phyloP scores from a whole-genome alignment of 208 protist genomes.

The Angomonas ambiguus region DNA sequence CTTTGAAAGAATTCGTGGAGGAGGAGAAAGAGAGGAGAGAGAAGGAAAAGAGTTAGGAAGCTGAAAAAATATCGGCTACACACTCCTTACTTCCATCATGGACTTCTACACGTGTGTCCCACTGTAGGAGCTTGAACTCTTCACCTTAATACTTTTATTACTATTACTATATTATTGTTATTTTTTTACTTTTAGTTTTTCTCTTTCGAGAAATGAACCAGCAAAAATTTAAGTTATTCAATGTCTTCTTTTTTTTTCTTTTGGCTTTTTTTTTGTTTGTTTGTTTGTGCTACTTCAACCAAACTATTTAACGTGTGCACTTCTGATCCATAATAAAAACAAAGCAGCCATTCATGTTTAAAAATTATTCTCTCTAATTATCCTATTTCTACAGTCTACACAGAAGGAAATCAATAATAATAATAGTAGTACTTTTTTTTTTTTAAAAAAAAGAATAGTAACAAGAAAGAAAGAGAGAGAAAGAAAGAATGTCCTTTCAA shows the following conservation, averaged over 20 bases:
- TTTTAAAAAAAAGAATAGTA: no score
- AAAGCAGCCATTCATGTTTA: neutral
- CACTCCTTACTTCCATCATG: constrained; percentile 3
- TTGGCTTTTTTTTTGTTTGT: neutral
- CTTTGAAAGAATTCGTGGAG: constrained; percentile 27
- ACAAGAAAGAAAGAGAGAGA: no score
- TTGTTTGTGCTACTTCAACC: neutral
- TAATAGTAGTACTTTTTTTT: no score
- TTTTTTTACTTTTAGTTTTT: neutral
- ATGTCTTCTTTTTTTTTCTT: neutral
- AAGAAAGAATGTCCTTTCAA: no score
- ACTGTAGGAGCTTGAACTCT: neutral
- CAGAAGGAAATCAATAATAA: no score
- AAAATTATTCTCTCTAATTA: no score
- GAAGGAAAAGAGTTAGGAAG: neutral
- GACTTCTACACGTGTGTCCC: neutral
- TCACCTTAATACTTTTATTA: neutral
- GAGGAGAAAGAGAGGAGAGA: neutral
- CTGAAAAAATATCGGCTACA: constrained; percentile 6
- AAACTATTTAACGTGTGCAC: neutral
- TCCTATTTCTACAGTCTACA: no score
- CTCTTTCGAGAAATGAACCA: constrained; percentile 7
- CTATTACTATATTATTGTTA: neutral
- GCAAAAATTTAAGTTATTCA: constrained; percentile 1
- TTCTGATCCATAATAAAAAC: neutral